phyloP scores from a whole-genome alignment of 2,329 filamentous ascomycete species.

The Aspergillus aculeatus region DNA sequence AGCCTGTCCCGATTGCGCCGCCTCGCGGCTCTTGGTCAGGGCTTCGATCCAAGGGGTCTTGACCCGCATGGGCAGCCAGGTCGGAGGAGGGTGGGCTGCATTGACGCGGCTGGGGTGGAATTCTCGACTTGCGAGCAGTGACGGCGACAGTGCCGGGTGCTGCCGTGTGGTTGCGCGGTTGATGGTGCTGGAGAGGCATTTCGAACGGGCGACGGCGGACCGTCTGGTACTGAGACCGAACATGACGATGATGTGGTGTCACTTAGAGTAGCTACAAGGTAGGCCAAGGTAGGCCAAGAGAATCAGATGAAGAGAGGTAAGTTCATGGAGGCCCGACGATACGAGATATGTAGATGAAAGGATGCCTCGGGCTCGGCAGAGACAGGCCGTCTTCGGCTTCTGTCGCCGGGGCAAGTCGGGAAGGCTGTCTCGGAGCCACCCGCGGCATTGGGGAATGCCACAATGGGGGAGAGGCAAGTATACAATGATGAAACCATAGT shows the following conservation, averaged over 20 bases:
- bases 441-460: neutral
- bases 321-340: neutral
- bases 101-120: conserved; percentile 31
- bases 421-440: conserved; percentile 9
- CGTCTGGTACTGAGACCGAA: conserved; percentile 20
- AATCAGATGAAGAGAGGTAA: conserved; percentile 9
- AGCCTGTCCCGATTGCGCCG: conserved; percentile 29
- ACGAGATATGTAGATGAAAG: neutral
- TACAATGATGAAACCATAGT: no score
- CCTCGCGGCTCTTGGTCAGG: conserved; percentile 53
- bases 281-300: neutral
- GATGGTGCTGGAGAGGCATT: conserved; percentile 17
- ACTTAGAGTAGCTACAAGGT: neutral
- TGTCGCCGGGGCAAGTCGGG: conserved; percentile 30
- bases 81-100: conserved; percentile 30
- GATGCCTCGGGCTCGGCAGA: conserved; percentile 12
- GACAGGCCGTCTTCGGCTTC: conserved; percentile 12
- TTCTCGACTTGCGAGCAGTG: conserved; percentile 14
- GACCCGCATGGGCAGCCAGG: conserved; percentile 57
- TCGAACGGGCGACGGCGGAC: conserved; percentile 20
- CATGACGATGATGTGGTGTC: conserved; percentile 13
- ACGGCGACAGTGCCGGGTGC: conserved; percentile 1
- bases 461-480: no score
- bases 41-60: conserved; percentile 70
- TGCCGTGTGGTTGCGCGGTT: conserved; percentile 9